These are phyloP conservation scores for Aspergillus aculeatus DNA, from an alignment of 2,329 filamentous ascomycete genomes.

Conservation along the genomic window DNA sequence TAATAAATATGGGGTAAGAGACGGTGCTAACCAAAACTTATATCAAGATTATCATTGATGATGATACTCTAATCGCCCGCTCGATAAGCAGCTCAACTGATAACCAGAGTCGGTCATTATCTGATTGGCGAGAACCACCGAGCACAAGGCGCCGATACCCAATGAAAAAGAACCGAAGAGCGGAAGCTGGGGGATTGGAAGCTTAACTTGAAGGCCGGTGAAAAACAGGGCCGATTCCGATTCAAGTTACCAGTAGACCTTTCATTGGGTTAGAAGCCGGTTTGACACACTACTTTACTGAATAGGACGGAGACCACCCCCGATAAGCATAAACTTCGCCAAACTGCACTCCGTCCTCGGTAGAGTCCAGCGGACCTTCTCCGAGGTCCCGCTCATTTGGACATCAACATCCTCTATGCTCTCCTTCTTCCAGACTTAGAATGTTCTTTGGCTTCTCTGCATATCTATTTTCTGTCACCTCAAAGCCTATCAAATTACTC, in stretches of 20 bases:
- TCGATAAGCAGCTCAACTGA: background rate
- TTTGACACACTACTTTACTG: no score
- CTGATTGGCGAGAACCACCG: slow-evolving; percentile 12
- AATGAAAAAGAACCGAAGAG: slow-evolving; percentile 3
- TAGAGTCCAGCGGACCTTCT: background rate
- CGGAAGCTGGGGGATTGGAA: background rate
- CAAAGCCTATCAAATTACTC: no score
- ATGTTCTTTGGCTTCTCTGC: background rate
- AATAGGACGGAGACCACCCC: background rate
- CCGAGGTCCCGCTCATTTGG: background rate
- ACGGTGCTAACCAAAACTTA: background rate
- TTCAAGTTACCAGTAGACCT: background rate
- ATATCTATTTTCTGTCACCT: background rate
- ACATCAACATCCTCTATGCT: no score
- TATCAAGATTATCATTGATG: background rate
- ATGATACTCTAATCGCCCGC: background rate
- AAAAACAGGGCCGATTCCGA: slow-evolving; percentile 2
- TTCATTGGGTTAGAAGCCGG: no score
- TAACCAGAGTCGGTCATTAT: background rate
- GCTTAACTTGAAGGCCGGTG: slow-evolving; percentile 2
- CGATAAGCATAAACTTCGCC: background rate
- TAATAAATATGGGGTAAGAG: slow-evolving; percentile 27
- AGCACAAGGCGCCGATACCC: slow-evolving; percentile 10
- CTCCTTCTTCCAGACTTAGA: background rate
- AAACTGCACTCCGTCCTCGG: background rate